Conservation (phyloP, 1,284 basidiomycete species). For the Rhizoctonia solani region DNA sequence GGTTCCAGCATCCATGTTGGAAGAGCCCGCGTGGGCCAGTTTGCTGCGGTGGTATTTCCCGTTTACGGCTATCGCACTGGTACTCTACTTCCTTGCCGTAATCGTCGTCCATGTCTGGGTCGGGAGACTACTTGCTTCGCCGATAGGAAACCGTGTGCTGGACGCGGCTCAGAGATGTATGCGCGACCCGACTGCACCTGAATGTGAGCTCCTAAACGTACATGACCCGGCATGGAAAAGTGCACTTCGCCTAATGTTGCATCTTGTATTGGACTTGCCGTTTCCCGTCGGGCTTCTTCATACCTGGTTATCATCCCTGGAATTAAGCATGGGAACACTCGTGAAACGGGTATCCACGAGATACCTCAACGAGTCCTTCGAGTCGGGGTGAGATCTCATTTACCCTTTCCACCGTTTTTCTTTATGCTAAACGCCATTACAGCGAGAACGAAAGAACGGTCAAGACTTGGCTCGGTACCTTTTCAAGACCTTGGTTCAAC, state of each 20-base stretch:
- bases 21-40: conserved; percentile 12
- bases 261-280: conserved; percentile 20
- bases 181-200: neutral
- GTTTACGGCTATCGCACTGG: neutral
- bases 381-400: neutral
- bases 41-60: conserved; percentile 21
- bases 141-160: neutral
- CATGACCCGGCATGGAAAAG: neutral
- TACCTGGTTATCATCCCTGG: conserved; percentile 10
- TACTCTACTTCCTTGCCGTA: conserved; percentile 6
- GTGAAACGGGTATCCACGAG: conserved; percentile 9
- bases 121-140: neutral
- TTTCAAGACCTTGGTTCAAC: conserved; percentile 30
- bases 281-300: conserved; percentile 19
- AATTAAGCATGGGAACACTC: conserved; percentile 1
- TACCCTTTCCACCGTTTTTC: neutral
- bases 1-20: conserved; percentile 2
- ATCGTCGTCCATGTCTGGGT: conserved; percentile 20
- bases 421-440: neutral
- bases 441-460: conserved; percentile 1
- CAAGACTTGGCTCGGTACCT: conserved; percentile 19
- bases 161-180: conserved; percentile 16
- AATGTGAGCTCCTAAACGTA: neutral
- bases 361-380: conserved; percentile 4
- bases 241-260: conserved; percentile 17